A percentile compares a stretch with the other conserved stretches of the same genome.
Conservation (phyloP, 1,284 basidiomycete species). For the Cryptococcus hybrid region DNA sequence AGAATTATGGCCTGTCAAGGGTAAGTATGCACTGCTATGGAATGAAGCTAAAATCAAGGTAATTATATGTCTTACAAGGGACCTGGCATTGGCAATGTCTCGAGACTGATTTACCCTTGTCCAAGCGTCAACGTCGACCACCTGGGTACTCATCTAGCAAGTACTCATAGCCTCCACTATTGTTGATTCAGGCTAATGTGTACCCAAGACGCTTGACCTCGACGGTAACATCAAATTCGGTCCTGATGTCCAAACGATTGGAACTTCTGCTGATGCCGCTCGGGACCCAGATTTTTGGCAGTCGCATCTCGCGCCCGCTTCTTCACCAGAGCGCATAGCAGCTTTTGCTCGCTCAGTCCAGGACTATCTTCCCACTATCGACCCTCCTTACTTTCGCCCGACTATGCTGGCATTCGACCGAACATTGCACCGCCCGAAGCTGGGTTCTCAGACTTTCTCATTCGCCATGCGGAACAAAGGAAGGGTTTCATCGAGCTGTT, state of each 20-base stretch:
- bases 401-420: conserved; percentile 89
- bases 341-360: conserved; percentile 63
- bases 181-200: background rate
- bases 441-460: conserved; percentile 79
- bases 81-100: conserved; percentile 63
- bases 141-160: conserved; percentile 76
- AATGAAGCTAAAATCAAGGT: conserved; percentile 47
- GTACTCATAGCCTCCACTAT: conserved; percentile 1
- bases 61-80: conserved; percentile 86
- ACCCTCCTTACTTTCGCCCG: conserved; percentile 67
- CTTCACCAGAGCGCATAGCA: conserved; percentile 55
- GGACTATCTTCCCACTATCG: conserved; percentile 70
- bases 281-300: conserved; percentile 72
- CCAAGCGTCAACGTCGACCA: conserved; percentile 64
- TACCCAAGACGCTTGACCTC: conserved; percentile 68
- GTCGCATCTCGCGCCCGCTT: conserved; percentile 64
- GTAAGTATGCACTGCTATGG: conserved; percentile 20
- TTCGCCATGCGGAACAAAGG: conserved; percentile 40
- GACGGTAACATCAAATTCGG: conserved; percentile 87
- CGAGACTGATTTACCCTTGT: conserved; percentile 83
- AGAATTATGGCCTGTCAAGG: conserved; percentile 72
- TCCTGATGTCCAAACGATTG: conserved; percentile 88
- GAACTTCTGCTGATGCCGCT: conserved; percentile 55
- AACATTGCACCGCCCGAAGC: conserved; percentile 73
- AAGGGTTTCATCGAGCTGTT: conserved; percentile 51